Base-by-base conservation (phyloP, 306 rosid species). In the Citrullus amarus region DNA sequence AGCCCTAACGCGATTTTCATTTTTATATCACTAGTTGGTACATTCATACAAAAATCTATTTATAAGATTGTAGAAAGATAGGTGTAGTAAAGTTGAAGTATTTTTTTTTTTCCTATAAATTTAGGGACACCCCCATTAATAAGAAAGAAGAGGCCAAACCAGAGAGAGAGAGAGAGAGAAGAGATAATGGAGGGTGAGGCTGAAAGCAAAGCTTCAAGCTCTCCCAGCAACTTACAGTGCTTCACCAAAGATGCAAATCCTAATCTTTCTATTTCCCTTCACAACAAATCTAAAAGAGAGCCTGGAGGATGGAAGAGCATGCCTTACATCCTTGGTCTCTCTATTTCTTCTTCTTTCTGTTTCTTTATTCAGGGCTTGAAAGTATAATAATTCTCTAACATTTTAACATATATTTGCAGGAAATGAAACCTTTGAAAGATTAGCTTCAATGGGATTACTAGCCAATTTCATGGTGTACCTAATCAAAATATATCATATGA, bases 401-500 rank as follows among this genome's bases (percentile, higher is more conserved):
- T 48, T 48, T 44, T 44, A 6, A 6, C 8, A 11, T 44, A 11
- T 44, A 9, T 11, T 50, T 2, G 57, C 84, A 94, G 96, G 94
- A 61, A 95, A 92, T 87, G 98, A 95, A 84, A 81, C 97, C 17
- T 90, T 89, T 53, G 99, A 91, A 80, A 87, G 97, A 81, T 56
- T 95, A 85, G 99, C 97, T 9, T 10, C 81, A 5, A 80, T 89
- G 72, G 99, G 99, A 8, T 50, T 95, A 79, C 15, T 90, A 46
- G 93, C 97, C 0, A 95, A 95, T 39, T 92, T 95, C 16, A 88
- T 89, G 97, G 97, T 95, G 53, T 95, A 92, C 75, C 79, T 95
- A 65, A 87, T 77, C 34, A 87, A 73, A 82, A 83, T 84, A 79
- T 69, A 86, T 77, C 97, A 95, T 80, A 41, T 95, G 83, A 89